Evolutionary conservation across 2,329 filamentous ascomycete species (phyloP), one percentile per base, ranked within the genome.

Genomic region (Paecilomyces sp.): DNA sequence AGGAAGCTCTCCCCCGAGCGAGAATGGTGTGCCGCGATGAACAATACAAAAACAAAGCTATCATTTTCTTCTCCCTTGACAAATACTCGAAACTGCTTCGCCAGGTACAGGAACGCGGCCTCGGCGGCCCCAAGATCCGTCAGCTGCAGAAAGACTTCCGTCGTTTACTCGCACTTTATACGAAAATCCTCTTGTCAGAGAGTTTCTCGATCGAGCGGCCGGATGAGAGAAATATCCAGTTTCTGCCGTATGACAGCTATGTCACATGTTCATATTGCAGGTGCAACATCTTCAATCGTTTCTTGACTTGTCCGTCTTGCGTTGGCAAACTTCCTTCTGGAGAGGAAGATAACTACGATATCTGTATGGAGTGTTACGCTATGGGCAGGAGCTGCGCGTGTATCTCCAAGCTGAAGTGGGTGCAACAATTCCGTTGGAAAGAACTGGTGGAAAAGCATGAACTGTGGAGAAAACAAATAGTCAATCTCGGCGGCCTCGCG

Each of bases 311-410:
- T 78, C 91, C 91, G 60, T 84, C 87, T 57, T 99, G 94, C 72
- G 84, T 91, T 54, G 82, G 88, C 36, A 79, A 82, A 55, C 80
- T 90, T 22, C 79, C 83, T 11, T 83, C 83, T 61, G 89, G 86
- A 33, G 88, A 91, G 58, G 90, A 88, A 33, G 86, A 97, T 69
- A 90, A 90, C 0, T 99, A 97, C 71, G 94, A 99, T 72, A 83
- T 99, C 24, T 99, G 94, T 70, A 92, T 99, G 90, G 94, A 99
- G 66, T 99, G 94, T 71, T 99, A 96, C 70, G 89, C 87, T n/a
- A 96, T 97, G 89, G 94, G 94, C 24, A 86, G 94, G 57, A 96
- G 92, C 54, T 99, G 94, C 71, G 85, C 85, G 2, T 99, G 94
- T 69, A 83, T 96, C 56, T 96, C 92, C 3, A 87, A 86, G 11